Conservation (phyloP, 2,329 filamentous ascomycete species). For the Exophiala alcalophila region DNA sequence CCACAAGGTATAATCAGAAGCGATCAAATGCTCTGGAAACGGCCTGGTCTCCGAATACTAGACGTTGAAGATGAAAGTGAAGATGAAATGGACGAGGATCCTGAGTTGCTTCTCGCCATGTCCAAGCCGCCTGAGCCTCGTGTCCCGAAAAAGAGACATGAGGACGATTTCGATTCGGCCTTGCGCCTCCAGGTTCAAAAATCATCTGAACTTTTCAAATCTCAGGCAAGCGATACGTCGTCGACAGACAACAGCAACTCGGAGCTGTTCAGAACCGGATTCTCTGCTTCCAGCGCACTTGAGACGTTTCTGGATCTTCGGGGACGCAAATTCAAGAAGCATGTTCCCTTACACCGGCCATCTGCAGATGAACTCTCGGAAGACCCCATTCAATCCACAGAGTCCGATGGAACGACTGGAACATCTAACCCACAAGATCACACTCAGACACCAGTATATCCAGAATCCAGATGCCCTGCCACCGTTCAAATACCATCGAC, state of each 20-base stretch:
- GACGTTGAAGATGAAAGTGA: conserved; percentile 18
- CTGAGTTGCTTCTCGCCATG: conserved; percentile 3
- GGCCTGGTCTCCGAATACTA: conserved; percentile 24
- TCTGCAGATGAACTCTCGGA: conserved; percentile 12
- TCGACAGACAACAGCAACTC: too few relatives aligned
- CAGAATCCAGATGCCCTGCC: too few relatives aligned
- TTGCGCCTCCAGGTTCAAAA: too few relatives aligned
- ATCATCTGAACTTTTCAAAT: too few relatives aligned
- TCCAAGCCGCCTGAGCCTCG: not conserved
- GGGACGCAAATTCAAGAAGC: conserved; percentile 26
- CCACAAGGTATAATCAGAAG: conserved; percentile 18
- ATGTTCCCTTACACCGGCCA: not conserved
- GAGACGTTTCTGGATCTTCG: conserved; percentile 27
- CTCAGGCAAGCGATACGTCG: too few relatives aligned
- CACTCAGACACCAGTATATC: too few relatives aligned
- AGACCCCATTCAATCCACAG: conserved; percentile 27
- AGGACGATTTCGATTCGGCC: not conserved
- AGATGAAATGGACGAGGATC: conserved; percentile 14
- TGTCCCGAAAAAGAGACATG: conserved; percentile 13
- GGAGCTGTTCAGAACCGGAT: not conserved
- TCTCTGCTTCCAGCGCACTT: conserved; percentile 24
- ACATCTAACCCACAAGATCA: too few relatives aligned
- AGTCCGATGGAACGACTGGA: conserved; percentile 11
- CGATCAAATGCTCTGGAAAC: conserved; percentile 27
- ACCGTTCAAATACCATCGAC: conserved; percentile 16